These are phyloP conservation scores for Moringa oleifera DNA, from an alignment of 345 rosid genomes.

Conservation along the genomic window DNA sequence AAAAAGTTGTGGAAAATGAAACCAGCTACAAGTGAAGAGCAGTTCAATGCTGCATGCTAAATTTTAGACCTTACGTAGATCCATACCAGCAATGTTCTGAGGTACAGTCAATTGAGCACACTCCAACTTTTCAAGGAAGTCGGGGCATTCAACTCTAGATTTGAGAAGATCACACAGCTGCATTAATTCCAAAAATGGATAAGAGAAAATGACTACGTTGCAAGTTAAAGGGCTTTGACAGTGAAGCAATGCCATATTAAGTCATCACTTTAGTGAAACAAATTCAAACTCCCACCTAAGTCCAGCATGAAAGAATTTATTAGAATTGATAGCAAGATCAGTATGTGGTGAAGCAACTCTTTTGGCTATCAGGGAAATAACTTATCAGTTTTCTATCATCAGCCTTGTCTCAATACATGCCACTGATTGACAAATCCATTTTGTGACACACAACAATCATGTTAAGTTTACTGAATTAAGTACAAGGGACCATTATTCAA, in stretches of 20 bases:
- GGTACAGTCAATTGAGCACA: slow-evolving; percentile 44
- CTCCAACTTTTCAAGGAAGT: slow-evolving; percentile 72
- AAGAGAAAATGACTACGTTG: background rate
- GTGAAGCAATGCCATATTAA: background rate
- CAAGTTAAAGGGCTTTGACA: background rate
- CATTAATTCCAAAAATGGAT: slow-evolving; percentile 12
- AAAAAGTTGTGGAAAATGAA: background rate
- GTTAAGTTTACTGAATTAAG: background rate
- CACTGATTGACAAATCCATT: background rate
- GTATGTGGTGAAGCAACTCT: no score
- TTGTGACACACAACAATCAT: no score
- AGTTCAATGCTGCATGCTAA: background rate
- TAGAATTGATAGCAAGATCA: no score
- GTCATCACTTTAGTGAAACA: no score
- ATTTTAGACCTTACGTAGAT: background rate
- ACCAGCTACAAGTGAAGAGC: background rate
- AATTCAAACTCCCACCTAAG: no score
- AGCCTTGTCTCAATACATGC: background rate
- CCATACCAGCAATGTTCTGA: slow-evolving; percentile 42
- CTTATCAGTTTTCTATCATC: background rate
- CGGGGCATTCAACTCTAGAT: slow-evolving; percentile 73
- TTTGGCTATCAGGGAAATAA: no score
- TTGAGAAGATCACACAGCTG: slow-evolving; percentile 84
- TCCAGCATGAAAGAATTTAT: no score
- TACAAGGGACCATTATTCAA: background rate